phyloP scores from a whole-genome alignment of 2,329 filamentous ascomycete genomes.

The Rhinocladiella similis region DNA sequence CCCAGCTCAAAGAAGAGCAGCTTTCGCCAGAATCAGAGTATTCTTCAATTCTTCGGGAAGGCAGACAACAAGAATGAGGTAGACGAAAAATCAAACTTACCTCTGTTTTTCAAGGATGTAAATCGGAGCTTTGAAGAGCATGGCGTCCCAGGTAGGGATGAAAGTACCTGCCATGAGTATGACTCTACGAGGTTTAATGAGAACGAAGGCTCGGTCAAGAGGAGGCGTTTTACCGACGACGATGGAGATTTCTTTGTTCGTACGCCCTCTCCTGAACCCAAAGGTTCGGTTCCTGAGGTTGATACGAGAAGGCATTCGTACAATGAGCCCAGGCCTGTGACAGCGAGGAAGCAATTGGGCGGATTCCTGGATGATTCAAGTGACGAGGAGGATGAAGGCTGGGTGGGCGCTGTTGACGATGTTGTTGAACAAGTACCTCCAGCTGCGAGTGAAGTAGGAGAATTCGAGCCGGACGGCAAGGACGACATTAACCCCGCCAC shows the following conservation, averaged over 20 bases:
- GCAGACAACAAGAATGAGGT: constrained; percentile 32
- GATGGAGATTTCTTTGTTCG: constrained; percentile 15
- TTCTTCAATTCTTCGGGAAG: constrained; percentile 57
- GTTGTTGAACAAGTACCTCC: not conserved
- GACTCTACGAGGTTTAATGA: constrained; percentile 43
- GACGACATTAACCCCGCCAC: constrained; percentile 13
- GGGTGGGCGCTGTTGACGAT: constrained; percentile 11
- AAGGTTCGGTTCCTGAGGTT: not conserved
- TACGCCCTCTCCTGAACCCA: constrained; percentile 23
- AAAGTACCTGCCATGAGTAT: not conserved
- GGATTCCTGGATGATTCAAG: constrained; percentile 42
- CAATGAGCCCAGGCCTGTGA: not conserved
- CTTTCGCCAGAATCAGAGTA: constrained; percentile 49
- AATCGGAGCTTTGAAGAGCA: constrained; percentile 2
- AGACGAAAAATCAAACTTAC: constrained; percentile 33
- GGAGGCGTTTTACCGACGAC: constrained; percentile 38
- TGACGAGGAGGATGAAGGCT: constrained; percentile 44
- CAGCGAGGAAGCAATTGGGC: constrained; percentile 21
- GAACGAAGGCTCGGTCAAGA: constrained; percentile 39
- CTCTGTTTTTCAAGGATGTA: constrained; percentile 38
- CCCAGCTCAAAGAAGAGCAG: constrained; percentile 17
- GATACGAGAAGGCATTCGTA: not conserved
- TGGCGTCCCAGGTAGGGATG: not conserved
- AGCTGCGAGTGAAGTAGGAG: constrained; percentile 5
- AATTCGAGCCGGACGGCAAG: not conserved